Percentiles rank a stretch among this genome's conserved stretches.
phyloP scores from a whole-genome alignment of 768 basidiomycete genomes.

The Trametes coccinea region DNA sequence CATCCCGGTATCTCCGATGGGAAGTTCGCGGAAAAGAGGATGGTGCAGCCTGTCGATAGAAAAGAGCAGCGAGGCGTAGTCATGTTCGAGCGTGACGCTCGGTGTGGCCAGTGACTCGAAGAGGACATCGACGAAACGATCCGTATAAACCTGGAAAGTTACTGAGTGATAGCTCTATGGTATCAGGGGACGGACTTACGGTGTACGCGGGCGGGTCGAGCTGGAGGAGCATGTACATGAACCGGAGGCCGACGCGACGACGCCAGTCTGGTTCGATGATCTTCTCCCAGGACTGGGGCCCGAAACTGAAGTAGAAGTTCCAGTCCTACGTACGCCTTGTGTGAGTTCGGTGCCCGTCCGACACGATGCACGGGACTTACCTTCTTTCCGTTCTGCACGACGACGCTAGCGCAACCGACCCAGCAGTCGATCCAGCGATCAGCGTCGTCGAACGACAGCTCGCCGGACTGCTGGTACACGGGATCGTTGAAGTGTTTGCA shows the following conservation, averaged over 20 bases:
- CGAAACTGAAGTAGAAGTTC: conserved; percentile 55
- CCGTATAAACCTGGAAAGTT: conserved; percentile 41
- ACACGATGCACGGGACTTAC: conserved; percentile 31
- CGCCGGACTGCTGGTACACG: conserved; percentile 24
- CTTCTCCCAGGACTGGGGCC: conserved; percentile 55
- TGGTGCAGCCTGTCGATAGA: conserved; percentile 59
- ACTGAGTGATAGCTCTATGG: background rate
- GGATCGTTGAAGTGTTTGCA: conserved; percentile 47
- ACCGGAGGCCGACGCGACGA: conserved; percentile 60
- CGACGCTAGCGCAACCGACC: conserved; percentile 66
- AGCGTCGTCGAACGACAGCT: conserved; percentile 36
- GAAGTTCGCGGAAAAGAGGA: conserved; percentile 44
- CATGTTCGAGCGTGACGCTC: conserved; percentile 53
- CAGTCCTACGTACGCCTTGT: conserved; percentile 48
- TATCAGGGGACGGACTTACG: conserved; percentile 38
- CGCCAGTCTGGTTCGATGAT: conserved; percentile 52
- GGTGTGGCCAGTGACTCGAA: conserved; percentile 52
- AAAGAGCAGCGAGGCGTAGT: conserved; percentile 58
- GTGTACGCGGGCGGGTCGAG: conserved; percentile 61
- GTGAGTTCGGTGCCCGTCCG: no score
- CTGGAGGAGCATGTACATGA: conserved; percentile 56
- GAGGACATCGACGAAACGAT: conserved; percentile 55
- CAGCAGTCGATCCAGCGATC: conserved; percentile 70
- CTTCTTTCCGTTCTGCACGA: conserved; percentile 51
- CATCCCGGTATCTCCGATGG: conserved; percentile 23